Evolutionary conservation across 2,329 filamentous ascomycete species (phyloP).

Genomic region (Colletotrichum lindemuthianum): DNA sequence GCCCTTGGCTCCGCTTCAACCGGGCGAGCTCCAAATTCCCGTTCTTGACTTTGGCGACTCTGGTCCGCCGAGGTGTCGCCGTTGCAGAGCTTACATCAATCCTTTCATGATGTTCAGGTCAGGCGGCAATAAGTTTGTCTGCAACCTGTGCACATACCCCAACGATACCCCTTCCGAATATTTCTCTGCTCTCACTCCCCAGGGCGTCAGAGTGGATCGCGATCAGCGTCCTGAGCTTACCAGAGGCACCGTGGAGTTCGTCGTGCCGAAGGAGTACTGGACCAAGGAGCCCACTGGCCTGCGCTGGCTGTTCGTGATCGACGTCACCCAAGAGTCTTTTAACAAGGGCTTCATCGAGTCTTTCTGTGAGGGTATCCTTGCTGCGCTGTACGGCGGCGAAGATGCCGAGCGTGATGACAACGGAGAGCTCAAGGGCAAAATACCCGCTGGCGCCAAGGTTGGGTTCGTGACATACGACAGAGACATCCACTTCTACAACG

Average conservation of each 20-base stretch:
- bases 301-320: constrained; percentile 90
- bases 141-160: constrained; percentile 97
- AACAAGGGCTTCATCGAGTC: constrained; percentile 92
- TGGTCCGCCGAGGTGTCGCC: constrained; percentile 89
- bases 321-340: constrained; percentile 90
- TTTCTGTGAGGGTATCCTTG: constrained; percentile 88
- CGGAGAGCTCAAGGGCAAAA: constrained; percentile 61
- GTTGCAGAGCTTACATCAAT: constrained; percentile 97
- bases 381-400: constrained; percentile 82
- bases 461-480: constrained; percentile 97
- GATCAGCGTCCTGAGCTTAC: constrained; percentile 89
- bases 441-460: constrained; percentile 85
- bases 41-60: constrained; percentile 93
- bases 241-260: constrained; percentile 92
- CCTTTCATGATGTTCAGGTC: constrained; percentile 98
- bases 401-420: constrained; percentile 63
- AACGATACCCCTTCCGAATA: constrained; percentile 95
- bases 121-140: constrained; percentile 95
- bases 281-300: constrained; percentile 91
- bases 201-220: constrained; percentile 87
- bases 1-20: constrained; percentile 83
- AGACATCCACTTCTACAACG: constrained; percentile 98
- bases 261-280: constrained; percentile 99
- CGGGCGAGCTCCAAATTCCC: constrained; percentile 87
- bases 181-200: constrained; percentile 88